Evolutionary conservation across 2,329 filamentous ascomycete species (phyloP), one percentile per base, ranked within the genome.

Genomic region (Trichoderma brevicompactum): DNA sequence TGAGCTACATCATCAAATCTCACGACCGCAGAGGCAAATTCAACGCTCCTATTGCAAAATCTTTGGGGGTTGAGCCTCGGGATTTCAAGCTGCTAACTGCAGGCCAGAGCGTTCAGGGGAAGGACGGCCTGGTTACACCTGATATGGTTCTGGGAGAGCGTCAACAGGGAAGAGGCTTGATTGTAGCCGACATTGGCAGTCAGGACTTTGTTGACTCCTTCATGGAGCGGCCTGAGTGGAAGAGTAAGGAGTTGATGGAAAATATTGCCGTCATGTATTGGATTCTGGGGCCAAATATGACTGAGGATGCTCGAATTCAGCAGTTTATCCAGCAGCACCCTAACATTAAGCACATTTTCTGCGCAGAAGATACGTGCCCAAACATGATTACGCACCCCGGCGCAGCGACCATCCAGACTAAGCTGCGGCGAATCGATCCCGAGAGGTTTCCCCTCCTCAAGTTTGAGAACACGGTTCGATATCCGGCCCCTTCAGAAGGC

Each of bases 1-100:
- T 97, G 70, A 96, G 90, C 65, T 99, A 99, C 76, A 89, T 99
- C 65, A 84, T 96, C 73, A 91, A 92, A 70, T 87, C 87, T 62
- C 87, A 92, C 68, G 82, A 88, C 43, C 84, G 90, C 62, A 87
- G 95, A 62, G 95, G 95, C 60, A 94, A 90, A 72, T 97, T 99
- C 73, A 83, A 92, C 67, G 79, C 86, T 0, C 74, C 83, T 54
- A 86, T 82, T 65, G 94, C 93, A 0, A 82, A 79, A 67, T 81
- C 79, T 34, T 79, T 93, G 2, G 89, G 89, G 1, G 85, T 98
- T 0, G 78, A 79, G 19, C 83, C 80, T 60, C 74, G 70, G 0
- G 79, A 89, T 55, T 96, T 84, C 75, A 81, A 81, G 41, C 71
- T 75, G 12, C 81, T 99, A 49, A 82, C 89, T 0, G 74, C 72